These are phyloP conservation scores for Anaeromyces robustus DNA, from an alignment of 192 early-diverging fungal genomes.

Conservation along the genomic window DNA sequence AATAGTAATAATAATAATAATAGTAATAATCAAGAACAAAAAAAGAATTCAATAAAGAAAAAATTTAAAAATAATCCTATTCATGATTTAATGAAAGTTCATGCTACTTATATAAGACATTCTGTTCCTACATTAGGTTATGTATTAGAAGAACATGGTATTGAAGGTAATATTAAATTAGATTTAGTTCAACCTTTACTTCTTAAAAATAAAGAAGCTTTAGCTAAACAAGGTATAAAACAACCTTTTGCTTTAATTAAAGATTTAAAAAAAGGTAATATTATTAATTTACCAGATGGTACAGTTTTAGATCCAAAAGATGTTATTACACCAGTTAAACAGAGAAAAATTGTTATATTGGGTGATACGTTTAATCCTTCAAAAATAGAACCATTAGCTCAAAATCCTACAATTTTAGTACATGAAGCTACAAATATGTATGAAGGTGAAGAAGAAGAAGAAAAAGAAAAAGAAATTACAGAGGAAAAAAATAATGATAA, in stretches of 20 bases:
- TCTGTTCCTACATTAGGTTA: not conserved
- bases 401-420: not conserved
- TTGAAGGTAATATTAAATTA: not conserved
- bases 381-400: not conserved
- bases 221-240: not conserved
- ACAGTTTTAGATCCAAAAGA: not conserved
- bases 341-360: not conserved
- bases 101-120: not conserved
- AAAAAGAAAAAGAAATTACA: not conserved
- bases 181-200: not conserved
- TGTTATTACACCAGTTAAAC: not conserved
- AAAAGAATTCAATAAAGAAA: no score
- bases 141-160: not conserved
- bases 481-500: no score
- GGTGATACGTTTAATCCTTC: not conserved
- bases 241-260: not conserved
- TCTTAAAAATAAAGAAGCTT: not conserved
- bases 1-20: not conserved
- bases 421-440: not conserved
- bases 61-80: not conserved
- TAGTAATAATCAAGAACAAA: no score
- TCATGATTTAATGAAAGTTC: not conserved
- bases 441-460: not conserved
- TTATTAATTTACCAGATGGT: not conserved
- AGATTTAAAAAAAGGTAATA: not conserved